Percentiles rank a stretch among this genome's conserved stretches.
These are phyloP conservation scores for Heliosperma pusillum DNA, from an alignment of 148 eudicot genomes.

Conservation along the genomic window DNA sequence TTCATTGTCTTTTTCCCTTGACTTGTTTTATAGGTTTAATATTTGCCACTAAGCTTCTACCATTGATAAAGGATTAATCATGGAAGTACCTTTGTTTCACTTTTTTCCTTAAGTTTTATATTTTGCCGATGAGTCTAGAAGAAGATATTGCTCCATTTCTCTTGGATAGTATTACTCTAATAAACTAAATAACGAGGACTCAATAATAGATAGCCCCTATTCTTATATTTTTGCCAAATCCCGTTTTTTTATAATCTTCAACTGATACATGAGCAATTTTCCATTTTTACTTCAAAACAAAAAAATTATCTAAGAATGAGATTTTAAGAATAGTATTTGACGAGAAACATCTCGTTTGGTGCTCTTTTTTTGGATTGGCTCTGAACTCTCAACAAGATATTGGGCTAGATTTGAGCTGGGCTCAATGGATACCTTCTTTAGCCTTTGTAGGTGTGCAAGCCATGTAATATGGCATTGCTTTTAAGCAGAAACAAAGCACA, in stretches of 20 bases:
- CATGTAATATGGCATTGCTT: no score
- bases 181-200: not conserved
- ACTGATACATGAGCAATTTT: not conserved
- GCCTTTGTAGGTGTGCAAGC: not conserved
- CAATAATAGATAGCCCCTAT: not conserved
- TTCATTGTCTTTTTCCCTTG: not conserved
- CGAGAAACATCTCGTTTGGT: not conserved
- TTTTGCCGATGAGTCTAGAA: not conserved
- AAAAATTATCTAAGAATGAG: not conserved
- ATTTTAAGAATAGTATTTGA: not conserved
- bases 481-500: no score
- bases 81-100: not conserved
- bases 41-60: not conserved
- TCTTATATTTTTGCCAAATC: not conserved
- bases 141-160: not conserved
- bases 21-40: slow-evolving; percentile 1
- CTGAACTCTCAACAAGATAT: not conserved
- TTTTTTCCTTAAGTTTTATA: not conserved
- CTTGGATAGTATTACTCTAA: not conserved
- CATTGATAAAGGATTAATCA: not conserved
- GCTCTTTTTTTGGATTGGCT: not conserved
- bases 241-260: slow-evolving; percentile 1
- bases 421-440: not conserved
- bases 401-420: not conserved
- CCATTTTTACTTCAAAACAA: not conserved